Base-by-base conservation (phyloP, 768 basidiomycete genomes). In the Rossbeevera mucosa region DNA sequence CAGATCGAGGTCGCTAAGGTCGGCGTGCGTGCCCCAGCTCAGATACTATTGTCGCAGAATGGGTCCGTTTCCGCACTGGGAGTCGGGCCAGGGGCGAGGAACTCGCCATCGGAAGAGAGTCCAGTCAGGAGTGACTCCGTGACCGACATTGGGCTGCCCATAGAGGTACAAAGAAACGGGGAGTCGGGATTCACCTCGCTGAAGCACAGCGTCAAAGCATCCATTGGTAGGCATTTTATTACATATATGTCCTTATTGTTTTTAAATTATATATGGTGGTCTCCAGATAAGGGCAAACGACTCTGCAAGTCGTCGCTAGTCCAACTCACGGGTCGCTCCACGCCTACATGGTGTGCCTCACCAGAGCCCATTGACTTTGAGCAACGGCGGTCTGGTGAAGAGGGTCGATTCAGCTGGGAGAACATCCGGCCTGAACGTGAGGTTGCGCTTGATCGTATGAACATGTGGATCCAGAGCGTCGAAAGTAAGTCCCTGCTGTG, bases 401-500 rank as follows among this genome's bases (percentile, higher is more conserved):
- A 63, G 47, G 67, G 69, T 26, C 59, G 67, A 25, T 69, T 69
- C 41, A 69, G 67, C 29, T 69, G 69, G 65, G 67, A 69, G 50
- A 56, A 69, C 20, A 71, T 71, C 18, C 63, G 67, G 5, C 65
- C 67, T 4, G 67, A 69, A 44, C 59, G 55, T 18, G 64, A 69
- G 43, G 56, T 66, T 4, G 69, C 66, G 13, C 55, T 72, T 3
- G 88, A 92, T 58, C 75, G 89, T 47, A 83, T 92, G 85, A 78
- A 82, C 1, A 71, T 86, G 48, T 92, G 91, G 91, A 86, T 90
- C 70, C 80, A 80, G 58, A 88, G 82, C 53, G 86, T 91, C 14
- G 89, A 92, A 70, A 85, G 90, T 91, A 66, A 64, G 88, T 80
- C 8, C 30, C 29, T 26, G 4, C 3, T 11, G 4, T 31, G 21